Base-by-base conservation (phyloP, 768 basidiomycete genomes). In the Imleria badia region DNA sequence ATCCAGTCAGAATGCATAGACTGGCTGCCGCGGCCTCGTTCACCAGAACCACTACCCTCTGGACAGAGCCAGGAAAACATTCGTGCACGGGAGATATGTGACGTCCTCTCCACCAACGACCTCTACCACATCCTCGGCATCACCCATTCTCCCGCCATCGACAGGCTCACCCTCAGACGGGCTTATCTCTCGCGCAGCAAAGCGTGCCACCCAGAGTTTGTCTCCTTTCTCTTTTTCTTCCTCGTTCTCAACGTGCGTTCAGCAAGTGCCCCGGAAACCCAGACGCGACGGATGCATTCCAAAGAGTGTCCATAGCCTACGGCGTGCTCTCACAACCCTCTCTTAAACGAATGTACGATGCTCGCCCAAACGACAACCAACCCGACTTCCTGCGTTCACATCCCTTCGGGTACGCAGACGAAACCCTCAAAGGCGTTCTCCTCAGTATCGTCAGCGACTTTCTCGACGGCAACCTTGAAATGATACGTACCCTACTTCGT, bases 151-250 rank as follows among this genome's bases (percentile, higher is more conserved):
- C 68, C 76, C 0, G 63, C 64, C 31, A 72, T 84, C 35, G 89
- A 92, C 67, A 81, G 79, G 56, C 72, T 83, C 56, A 70, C 84
- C 34, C 78, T 93, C 35, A 72, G 92, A 39, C 76, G 89, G 23
- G 89, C 88, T 19, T 94, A 92, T 69, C 81, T 94, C 48, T 73
- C 79, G 0, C 76, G 91, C 31, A 91, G 89, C 67, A 80, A 78
- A 59, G 79, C 82, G 9, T 93, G 91, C 59, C 92, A 94, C 64
- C 92, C 92, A 73, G 92, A 94, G 92, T 93, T 54, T 58, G 89
- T 79, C 49, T 19, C 34, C 31, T 6, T n/a, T 34, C n/a, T 30
- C 12, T 41, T n/a, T 3, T 35, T 19, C 39, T 5, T 36, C 33
- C 6, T 42, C 43, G 48, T 48, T 54, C 48, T 60, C n/a, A 44